These are phyloP conservation scores for Kodamaea sp. DNA, from an alignment of 1,139 yeast species.

Conservation along the genomic window DNA sequence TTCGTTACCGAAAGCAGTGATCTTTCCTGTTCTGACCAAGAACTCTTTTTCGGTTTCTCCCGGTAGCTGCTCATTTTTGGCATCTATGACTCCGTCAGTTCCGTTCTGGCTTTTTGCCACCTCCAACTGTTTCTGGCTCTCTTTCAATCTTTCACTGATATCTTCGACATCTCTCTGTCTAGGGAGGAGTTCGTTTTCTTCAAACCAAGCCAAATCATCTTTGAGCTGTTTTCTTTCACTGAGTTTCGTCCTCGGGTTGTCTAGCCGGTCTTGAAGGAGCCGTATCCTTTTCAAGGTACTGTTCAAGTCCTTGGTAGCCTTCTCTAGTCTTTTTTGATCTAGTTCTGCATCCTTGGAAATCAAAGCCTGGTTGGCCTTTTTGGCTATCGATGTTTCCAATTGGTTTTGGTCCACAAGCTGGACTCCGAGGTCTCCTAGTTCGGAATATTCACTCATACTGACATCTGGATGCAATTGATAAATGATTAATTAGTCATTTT, in stretches of 20 bases:
- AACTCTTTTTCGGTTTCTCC: slow-evolving; percentile 80
- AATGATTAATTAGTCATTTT: slow-evolving; percentile 25
- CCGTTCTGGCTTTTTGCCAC: slow-evolving; percentile 9
- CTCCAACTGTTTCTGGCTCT: slow-evolving; percentile 24
- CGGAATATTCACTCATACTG: slow-evolving; percentile 1
- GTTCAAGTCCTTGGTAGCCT: slow-evolving; percentile 52
- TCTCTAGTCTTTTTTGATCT: slow-evolving; percentile 72
- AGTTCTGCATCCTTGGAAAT: slow-evolving; percentile 65
- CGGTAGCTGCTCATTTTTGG: slow-evolving; percentile 37
- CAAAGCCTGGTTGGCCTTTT: slow-evolving; percentile 65
- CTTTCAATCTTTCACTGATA: slow-evolving; percentile 55
- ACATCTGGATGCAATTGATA: neutral
- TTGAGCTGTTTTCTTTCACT: slow-evolving; percentile 60
- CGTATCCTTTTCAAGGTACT: slow-evolving; percentile 46
- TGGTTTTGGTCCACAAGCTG: slow-evolving; percentile 72
- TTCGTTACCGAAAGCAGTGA: slow-evolving; percentile 88
- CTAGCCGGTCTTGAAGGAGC: slow-evolving; percentile 49
- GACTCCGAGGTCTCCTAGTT: slow-evolving; percentile 30
- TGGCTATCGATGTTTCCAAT: slow-evolving; percentile 70
- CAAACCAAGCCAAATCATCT: slow-evolving; percentile 56
- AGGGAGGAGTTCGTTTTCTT: slow-evolving; percentile 53
- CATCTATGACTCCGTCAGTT: slow-evolving; percentile 4
- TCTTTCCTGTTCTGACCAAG: slow-evolving; percentile 83
- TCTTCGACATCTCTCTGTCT: slow-evolving; percentile 64
- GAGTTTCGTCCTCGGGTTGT: slow-evolving; percentile 59